phyloP scores from a whole-genome alignment of 768 basidiomycete genomes.

The Rhodotorula kratochvilovae region DNA sequence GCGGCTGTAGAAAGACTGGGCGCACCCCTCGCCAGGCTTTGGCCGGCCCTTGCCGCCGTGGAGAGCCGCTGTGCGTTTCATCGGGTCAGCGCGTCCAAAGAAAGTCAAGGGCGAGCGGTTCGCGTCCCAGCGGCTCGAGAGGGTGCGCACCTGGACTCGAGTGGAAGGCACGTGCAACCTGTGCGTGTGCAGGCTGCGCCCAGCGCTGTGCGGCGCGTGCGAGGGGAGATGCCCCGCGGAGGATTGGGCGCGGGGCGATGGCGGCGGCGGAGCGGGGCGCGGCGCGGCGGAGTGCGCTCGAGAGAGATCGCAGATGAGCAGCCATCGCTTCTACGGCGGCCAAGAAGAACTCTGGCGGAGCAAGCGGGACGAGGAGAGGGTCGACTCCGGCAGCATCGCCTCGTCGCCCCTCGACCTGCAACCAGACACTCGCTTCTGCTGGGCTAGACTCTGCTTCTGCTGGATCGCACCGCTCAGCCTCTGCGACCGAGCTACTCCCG shows the following conservation, averaged over 20 bases:
- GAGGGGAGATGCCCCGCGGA: background rate
- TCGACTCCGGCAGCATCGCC: too few relatives aligned
- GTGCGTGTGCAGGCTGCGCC: background rate
- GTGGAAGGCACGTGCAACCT: constrained; percentile 3
- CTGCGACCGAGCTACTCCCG: background rate
- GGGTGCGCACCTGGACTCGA: background rate
- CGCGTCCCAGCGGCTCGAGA: too few relatives aligned
- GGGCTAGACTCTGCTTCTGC: too few relatives aligned
- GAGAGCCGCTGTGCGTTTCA: constrained; percentile 11
- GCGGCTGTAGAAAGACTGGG: background rate
- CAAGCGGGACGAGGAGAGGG: too few relatives aligned
- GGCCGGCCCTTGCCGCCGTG: constrained; percentile 64
- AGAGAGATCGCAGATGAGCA: background rate
- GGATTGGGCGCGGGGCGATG: background rate
- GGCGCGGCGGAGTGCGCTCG: background rate
- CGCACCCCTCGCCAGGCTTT: constrained; percentile 64
- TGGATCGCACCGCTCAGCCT: too few relatives aligned
- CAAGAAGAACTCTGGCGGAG: too few relatives aligned
- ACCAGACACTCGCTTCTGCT: too few relatives aligned
- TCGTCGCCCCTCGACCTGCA: too few relatives aligned
- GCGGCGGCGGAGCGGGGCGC: background rate
- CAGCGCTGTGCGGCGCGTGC: background rate
- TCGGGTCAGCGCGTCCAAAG: background rate
- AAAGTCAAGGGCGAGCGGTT: background rate
- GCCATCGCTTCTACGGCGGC: background rate